Base-by-base conservation (phyloP, 768 basidiomycete species). In the Megacollybia marginata region DNA sequence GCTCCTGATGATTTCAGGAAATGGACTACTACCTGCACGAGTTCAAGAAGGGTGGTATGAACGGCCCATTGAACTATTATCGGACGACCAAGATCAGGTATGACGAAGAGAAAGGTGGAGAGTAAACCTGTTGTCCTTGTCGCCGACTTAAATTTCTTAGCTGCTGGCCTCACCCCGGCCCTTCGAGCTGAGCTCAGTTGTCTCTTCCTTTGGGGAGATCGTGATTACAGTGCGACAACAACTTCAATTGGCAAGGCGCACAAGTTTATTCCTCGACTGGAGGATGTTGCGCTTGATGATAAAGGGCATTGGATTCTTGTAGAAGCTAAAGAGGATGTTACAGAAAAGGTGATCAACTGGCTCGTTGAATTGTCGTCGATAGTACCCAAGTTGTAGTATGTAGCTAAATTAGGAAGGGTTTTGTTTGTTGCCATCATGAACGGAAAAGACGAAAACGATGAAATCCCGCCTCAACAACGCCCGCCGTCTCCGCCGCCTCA, bases 1-100 rank as follows among this genome's bases (percentile, higher is more conserved):
- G 23, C 34, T n/a, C 28, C 31, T 7, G 9, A 28, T n/a, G 12
- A 52, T 55, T 38, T 16, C 56, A 85, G 83, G 85, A 88, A 57
- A 62, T 78, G 15, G 60, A 72, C 18, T 76, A 76, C 52, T 82
- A 85, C 55, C 19, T 70, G 13, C 59, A 69, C 5, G 64, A 74
- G 49, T 71, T 79, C 16, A 54, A 64, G 20, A 68, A 72, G 48
- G 76, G 75, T 15, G 68, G 68, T 19, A 80, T 91, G 79, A 69
- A 71, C 16, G 86, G 85, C 2, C 85, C 88, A 3, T 62, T 88
- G n/a, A 85, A 84, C 50, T 91, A 87, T 60, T 90, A 89, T 54
- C 77, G 86, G 32, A 88, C 84, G 2, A 62, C 68, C 11, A 71
- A 72, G 52, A 51, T 69, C 51, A 76, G 85, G n/a, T 77, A 75